These are phyloP conservation scores for Carpinus fangiana DNA, from an alignment of 306 rosid genomes.

Conservation along the genomic window DNA sequence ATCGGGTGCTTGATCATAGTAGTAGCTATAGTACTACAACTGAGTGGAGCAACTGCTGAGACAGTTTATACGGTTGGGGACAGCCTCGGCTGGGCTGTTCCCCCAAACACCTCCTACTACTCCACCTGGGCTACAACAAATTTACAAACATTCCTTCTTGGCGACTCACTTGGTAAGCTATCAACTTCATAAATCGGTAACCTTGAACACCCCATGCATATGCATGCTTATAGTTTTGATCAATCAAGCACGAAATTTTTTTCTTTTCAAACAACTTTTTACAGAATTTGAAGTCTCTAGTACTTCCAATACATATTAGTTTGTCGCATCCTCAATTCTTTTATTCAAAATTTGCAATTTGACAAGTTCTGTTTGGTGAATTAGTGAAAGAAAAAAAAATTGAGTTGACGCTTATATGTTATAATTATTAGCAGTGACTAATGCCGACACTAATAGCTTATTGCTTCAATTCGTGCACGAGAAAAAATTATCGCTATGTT, in stretches of 20 bases:
- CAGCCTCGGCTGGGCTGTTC: neutral
- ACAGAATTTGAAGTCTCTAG: neutral
- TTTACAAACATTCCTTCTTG: neutral
- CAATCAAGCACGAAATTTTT: neutral
- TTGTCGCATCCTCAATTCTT: no score
- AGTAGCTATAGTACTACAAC: neutral
- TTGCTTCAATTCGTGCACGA: no score
- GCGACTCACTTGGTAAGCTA: constrained; percentile 20
- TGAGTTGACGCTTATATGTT: no score
- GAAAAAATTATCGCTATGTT: no score
- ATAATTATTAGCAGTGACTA: no score
- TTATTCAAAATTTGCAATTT: no score
- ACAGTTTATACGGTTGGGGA: neutral
- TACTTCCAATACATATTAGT: no score
- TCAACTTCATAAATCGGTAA: neutral
- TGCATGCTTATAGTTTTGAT: neutral
- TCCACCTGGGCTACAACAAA: neutral
- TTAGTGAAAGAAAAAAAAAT: no score
- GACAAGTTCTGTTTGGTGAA: no score
- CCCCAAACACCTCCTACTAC: neutral
- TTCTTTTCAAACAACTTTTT: neutral
- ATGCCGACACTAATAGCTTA: no score
- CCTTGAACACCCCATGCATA: no score
- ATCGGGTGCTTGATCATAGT: neutral
- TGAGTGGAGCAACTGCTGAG: neutral